Base-by-base conservation (phyloP, 2,329 filamentous ascomycete species). In the Phoma sp. region DNA sequence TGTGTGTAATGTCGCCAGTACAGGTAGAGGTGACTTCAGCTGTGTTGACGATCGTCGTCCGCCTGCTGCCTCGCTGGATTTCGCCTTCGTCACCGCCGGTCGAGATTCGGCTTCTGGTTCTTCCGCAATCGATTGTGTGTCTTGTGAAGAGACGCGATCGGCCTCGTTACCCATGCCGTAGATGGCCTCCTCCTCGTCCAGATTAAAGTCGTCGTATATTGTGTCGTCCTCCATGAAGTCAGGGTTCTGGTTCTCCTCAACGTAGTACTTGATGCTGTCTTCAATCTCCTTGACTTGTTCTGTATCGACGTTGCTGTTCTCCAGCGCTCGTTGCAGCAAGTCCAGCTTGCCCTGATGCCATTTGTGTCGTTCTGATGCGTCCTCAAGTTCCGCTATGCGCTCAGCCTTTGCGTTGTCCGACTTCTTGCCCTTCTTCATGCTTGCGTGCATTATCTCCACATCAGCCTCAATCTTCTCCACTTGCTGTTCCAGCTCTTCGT, bases 311-410 rank as follows among this genome's bases (percentile, higher is more conserved):
- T 89, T 91, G 53, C 92, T 94, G 71, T 99, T 99, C 73, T 98
- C 93, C 63, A 99, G 80, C 25, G 92, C 91, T 64, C 95, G 87
- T 68, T 94, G 86, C 69, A 98, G 87, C 55, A 98, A 83, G 77
- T 99, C 95, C 61, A 99, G 83, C 74, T 96, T 96, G 62, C 87
- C 86, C 72, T 96, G 90, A 74, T 99, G 95, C 90, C 92, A 98
- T 77, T 96, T 97, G 81, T 98, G 94, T 67, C 90, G 87, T 75
- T 99, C 95, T 65, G 93, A 92, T 68, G 88, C 82, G 57, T 85
- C 82, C 70, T 96, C 90, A 63, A 99, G 89, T 73, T 95, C 90
- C 49, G 91, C 86, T 80, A 98, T 88, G 56, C 94, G 88, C 62
- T 96, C 94, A 3, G 90, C 88, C 77, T 96, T 97, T 62, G 85